phyloP scores from a whole-genome alignment of 768 basidiomycete species.

The Daedaleopsis sinensis region DNA sequence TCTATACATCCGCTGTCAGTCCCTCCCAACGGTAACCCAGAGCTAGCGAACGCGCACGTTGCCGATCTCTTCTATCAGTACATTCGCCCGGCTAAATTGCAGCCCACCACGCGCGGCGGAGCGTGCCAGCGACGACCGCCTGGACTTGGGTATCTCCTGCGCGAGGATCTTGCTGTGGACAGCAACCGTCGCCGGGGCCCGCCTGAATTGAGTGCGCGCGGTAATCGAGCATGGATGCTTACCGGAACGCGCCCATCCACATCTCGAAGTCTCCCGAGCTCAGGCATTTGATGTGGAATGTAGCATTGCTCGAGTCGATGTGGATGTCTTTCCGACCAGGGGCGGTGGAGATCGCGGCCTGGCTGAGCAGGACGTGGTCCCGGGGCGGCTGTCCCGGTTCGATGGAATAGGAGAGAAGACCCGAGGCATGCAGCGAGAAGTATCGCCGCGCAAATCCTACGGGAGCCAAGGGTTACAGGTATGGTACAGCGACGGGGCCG shows the following conservation, averaged over 20 bases:
- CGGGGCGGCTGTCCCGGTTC: constrained; percentile 71
- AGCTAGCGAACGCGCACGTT: constrained; percentile 44
- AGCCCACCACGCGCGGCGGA: constrained; percentile 43
- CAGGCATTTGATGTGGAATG: constrained; percentile 84
- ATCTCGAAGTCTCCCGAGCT: constrained; percentile 65
- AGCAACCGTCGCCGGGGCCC: not conserved
- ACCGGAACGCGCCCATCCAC: constrained; percentile 83
- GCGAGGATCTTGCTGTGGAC: constrained; percentile 61
- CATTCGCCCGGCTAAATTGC: constrained; percentile 51
- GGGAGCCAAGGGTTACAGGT: not conserved
- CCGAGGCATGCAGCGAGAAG: constrained; percentile 69
- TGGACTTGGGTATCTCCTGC: constrained; percentile 41
- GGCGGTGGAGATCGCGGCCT: constrained; percentile 78
- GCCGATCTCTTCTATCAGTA: constrained; percentile 68
- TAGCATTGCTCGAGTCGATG: constrained; percentile 73
- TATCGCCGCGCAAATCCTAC: constrained; percentile 85
- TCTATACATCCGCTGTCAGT: constrained; percentile 39
- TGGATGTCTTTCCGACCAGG: constrained; percentile 80
- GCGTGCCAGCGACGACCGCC: constrained; percentile 38
- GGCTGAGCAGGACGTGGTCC: constrained; percentile 63
- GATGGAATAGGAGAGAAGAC: constrained; percentile 74
- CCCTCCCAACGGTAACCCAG: not conserved
- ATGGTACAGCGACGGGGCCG: not conserved
- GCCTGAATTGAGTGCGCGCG: not conserved
- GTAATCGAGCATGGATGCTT: constrained; percentile 11